Base-by-base conservation (phyloP, 805 yeast genomes). In the Lipomyces sp. region DNA sequence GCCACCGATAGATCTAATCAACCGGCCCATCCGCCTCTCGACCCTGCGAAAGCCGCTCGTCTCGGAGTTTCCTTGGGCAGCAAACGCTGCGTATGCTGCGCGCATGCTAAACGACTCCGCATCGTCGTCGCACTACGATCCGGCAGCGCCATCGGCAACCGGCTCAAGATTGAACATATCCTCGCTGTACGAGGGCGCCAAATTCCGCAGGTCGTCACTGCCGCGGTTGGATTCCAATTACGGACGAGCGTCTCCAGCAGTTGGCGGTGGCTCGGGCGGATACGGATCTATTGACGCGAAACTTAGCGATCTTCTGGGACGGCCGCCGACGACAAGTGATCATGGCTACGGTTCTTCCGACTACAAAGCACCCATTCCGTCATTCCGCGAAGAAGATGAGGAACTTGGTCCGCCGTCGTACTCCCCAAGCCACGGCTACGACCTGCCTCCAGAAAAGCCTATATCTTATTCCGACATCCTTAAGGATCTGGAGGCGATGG, bases 1-100 rank as follows among this genome's bases (percentile, higher is more conserved):
- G 14, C 58, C 58, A 3, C 58, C 58, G 3, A 41, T 19, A 26
- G 55, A 53, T n/a, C 38, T 50, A 6, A 24, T 39, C 10, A 29
- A 34, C 26, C 39, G 48, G 14, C 55, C 58, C 14, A 22, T 53
- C 14, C 19, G 55, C 2, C 45, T 53, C 18, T 19, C 49, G 4
- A 45, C 44, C 3, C 22, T 50, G 39, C 45, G 55, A 2, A 53
- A 47, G 26, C 58, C 58, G 2, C 36, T 40, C 5, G 40, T 50
- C 40, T 45, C 52, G 14, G 58, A 53, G 32, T 53, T 50, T 29
- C 58, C 58, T 2, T 48, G 53, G 57, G 47, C 53, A 3, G 39
- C 53, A n/a, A 38, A 52, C 3, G 53, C 51, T 2, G 32, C 50
- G 16, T 40, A 28, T 8, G 57, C 57, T 6, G 53, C 53, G 4